These are phyloP conservation scores for Boletus vinaceobasis DNA, from an alignment of 768 basidiomycete species.

Conservation along the genomic window DNA sequence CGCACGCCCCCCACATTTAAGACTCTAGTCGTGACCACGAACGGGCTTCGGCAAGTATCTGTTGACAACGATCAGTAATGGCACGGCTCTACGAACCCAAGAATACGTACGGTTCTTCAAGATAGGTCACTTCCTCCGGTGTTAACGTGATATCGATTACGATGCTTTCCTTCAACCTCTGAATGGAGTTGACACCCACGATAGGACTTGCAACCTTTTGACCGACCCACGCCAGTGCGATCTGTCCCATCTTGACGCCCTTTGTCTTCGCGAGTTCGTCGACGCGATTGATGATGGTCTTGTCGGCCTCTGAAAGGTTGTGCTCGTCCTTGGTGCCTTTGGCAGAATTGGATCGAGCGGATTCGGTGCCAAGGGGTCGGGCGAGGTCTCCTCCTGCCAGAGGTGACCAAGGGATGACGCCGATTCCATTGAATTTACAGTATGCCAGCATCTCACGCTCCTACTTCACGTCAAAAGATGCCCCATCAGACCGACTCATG, in stretches of 20 bases:
- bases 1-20: too few relatives aligned
- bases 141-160: conserved; percentile 23
- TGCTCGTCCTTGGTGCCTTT: conserved; percentile 26
- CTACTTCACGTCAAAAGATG: conserved; percentile 19
- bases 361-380: conserved; percentile 32
- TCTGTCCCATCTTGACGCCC: conserved; percentile 41
- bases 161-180: conserved; percentile 31
- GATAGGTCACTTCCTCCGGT: conserved; percentile 29
- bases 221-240: conserved; percentile 44
- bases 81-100: neutral
- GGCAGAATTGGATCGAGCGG: conserved; percentile 13
- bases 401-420: conserved; percentile 50
- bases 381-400: conserved; percentile 40
- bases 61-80: neutral
- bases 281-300: conserved; percentile 38
- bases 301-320: conserved; percentile 27
- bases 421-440: conserved; percentile 48
- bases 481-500: accelerated
- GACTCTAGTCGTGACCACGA: conserved; percentile 16
- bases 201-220: conserved; percentile 44
- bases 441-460: conserved; percentile 46
- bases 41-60: conserved; percentile 18
- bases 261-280: conserved; percentile 41
- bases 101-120: conserved; percentile 28
- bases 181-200: conserved; percentile 38